phyloP scores from a whole-genome alignment of 2,329 filamentous ascomycete genomes.

The Epichloe hybrida region DNA sequence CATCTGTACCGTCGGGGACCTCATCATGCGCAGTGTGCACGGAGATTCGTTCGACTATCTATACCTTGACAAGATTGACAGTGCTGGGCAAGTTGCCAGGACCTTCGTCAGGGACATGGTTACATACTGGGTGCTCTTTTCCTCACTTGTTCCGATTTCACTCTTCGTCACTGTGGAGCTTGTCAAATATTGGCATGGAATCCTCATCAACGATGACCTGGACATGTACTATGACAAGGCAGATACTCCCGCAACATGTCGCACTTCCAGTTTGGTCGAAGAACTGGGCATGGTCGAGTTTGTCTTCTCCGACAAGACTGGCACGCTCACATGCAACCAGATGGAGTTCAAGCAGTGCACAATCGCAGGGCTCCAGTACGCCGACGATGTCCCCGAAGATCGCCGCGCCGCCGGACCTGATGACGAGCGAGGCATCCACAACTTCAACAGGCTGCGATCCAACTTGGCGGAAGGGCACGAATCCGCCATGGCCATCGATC shows the following conservation, averaged over 20 bases:
- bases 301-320: slow-evolving; percentile 97
- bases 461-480: slow-evolving; percentile 49
- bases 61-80: slow-evolving; percentile 46
- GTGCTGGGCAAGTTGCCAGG: slow-evolving; percentile 40
- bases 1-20: slow-evolving; percentile 81
- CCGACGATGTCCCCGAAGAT: slow-evolving; percentile 84
- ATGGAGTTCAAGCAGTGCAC: slow-evolving; percentile 98
- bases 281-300: slow-evolving; percentile 97
- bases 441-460: slow-evolving; percentile 61
- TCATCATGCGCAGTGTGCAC: slow-evolving; percentile 59
- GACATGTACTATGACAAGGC: slow-evolving; percentile 97
- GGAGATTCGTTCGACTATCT: slow-evolving; percentile 58
- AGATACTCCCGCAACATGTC: slow-evolving; percentile 88
- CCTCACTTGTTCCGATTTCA: slow-evolving; percentile 89
- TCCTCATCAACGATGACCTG: slow-evolving; percentile 90
- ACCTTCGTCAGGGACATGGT: slow-evolving; percentile 91
- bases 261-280: slow-evolving; percentile 91
- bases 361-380: slow-evolving; percentile 88
- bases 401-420: slow-evolving; percentile 67
- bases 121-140: slow-evolving; percentile 97
- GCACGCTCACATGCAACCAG: slow-evolving; percentile 92
- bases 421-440: slow-evolving; percentile 69
- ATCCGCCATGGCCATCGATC: slow-evolving; percentile 44
- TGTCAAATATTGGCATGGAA: slow-evolving; percentile 97
- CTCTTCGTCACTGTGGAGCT: slow-evolving; percentile 96